Evolutionary conservation across 257 asterid genomes (phyloP).

Genomic region (Sherardia arvensis): DNA sequence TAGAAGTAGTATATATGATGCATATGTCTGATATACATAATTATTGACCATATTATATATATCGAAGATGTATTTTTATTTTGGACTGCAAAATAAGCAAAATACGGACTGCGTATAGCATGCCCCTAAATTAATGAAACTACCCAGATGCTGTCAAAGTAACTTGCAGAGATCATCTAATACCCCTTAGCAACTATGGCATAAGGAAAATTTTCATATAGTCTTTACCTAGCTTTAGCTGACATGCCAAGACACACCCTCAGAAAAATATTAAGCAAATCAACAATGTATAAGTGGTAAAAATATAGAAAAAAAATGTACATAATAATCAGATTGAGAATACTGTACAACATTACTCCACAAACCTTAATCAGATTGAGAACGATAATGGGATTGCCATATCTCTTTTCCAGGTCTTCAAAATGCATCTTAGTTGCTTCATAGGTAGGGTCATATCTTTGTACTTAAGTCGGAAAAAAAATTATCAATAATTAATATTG

Average conservation of each 20-base stretch:
- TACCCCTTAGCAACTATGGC: neutral
- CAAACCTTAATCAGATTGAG: constrained; percentile 95
- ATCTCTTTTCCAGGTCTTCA: constrained; percentile 90
- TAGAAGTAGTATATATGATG: no score
- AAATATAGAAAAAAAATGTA: neutral
- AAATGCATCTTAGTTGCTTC: constrained; percentile 92
- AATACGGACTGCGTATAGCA: no score
- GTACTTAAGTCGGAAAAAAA: constrained; percentile 47
- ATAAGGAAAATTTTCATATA: neutral
- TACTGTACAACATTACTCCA: constrained; percentile 1
- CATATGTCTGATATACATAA: no score
- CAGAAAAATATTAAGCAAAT: neutral
- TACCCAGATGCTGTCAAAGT: neutral
- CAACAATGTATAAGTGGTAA: neutral
- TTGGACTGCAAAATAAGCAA: no score
- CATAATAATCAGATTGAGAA: no score
- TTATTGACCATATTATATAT: no score
- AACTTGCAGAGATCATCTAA: neutral
- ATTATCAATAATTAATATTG: constrained; percentile 2
- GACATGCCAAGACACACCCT: neutral
- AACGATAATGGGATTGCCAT: constrained; percentile 89
- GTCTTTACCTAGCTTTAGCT: neutral
- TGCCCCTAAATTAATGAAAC: no score
- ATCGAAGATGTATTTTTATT: no score
- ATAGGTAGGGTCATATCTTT: constrained; percentile 98